Evolutionary conservation across 2,329 filamentous ascomycete genomes (phyloP).

Genomic region (Apiospora saccharicola): DNA sequence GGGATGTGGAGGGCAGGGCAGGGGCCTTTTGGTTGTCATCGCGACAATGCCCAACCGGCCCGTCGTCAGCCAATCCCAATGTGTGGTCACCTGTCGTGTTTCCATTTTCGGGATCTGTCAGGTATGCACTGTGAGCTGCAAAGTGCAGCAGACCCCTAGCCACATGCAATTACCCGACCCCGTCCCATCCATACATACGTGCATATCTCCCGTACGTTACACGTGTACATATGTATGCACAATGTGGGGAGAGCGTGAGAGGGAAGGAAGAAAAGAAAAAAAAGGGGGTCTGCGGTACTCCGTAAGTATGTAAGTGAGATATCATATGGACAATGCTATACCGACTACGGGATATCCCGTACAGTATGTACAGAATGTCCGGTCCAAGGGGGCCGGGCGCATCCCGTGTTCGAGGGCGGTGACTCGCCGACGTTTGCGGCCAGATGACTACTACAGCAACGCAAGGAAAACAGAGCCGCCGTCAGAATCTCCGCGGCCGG

Average conservation of each 20-base stretch:
- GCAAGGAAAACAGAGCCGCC: background rate
- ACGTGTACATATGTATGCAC: constrained; percentile 13
- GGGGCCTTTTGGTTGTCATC: background rate
- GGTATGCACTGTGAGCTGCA: background rate
- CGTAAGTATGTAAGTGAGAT: no score
- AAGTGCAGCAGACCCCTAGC: background rate
- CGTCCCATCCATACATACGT: background rate
- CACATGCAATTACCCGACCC: background rate
- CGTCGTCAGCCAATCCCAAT: background rate
- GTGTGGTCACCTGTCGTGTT: background rate
- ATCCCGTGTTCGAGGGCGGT: background rate
- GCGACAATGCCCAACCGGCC: background rate
- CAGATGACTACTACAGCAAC: background rate
- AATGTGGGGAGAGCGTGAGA: background rate
- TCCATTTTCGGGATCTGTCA: background rate
- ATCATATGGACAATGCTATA: background rate
- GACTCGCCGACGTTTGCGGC: background rate
- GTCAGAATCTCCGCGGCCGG: background rate
- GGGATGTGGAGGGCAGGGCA: background rate
- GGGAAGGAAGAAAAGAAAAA: no score
- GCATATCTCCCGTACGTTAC: background rate
- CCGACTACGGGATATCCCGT: background rate
- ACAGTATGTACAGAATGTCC: constrained; percentile 16
- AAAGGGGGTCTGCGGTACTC: background rate
- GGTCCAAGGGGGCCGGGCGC: background rate